Evolutionary conservation across 345 rosid genomes (phyloP), one percentile per base, ranked within the genome.

Genomic region (Pugionium cornutum): DNA sequence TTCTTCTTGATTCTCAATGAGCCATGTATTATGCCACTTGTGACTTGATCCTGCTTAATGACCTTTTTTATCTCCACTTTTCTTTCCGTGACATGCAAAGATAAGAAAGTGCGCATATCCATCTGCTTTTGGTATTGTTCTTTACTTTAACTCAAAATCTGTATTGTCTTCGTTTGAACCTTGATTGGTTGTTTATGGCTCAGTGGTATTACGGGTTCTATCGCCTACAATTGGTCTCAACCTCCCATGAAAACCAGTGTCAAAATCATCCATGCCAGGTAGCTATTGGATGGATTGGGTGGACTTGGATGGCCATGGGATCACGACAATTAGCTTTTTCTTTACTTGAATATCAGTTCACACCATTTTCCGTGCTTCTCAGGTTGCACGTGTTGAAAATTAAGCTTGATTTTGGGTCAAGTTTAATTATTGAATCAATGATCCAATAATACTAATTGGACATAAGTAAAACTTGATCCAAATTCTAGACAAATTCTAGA

Each of bases 241-340:
- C 95, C 95, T 30, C 70, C 66, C 64, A 89, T 89, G 98, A 89
- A 91, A 66, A 84, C 98, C 53, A 89, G 96, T 77, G 90, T 91
- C 77, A 86, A 83, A 83, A 75, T 89, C 58, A 91, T 91, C 62
- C 98, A 91, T 58, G 98, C 95, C 49, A 86, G 95, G 95, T 89
- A 69, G 63, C 34, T 18, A 18, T 18, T 18, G 66, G 53, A 46
- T 44, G 42, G 25, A 8, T 41, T 18, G 18, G 18, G 18, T 18
- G 18, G 18, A 18, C 18, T 18, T 18, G 18, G 18, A 40, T 53
- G 57, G 41, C 10, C 40, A 8, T 4, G 6, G 32, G 65, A 62
- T 36, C 47, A 36, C 35, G 34, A 10, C 52, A 3, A 0, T 1
- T 29, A 56, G 5, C 31, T 40, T 55, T 55, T 33, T 54, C 1